Conservation (phyloP, 176 grass and related monocot species). For the Zoysia japonica region DNA sequence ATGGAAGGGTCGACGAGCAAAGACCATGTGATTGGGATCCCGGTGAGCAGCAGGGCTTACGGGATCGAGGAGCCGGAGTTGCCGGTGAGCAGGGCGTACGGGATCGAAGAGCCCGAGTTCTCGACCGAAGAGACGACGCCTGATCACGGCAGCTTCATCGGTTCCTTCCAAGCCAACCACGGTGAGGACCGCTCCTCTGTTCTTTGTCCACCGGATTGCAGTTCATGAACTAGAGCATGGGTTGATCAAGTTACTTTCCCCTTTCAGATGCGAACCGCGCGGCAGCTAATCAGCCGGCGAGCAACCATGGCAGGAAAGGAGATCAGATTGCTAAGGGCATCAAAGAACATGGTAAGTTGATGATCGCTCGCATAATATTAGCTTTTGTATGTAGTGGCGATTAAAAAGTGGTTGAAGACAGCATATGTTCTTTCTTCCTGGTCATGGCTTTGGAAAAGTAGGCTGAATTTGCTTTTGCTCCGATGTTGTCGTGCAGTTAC, state of each 20-base stretch:
- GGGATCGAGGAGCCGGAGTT: constrained; percentile 9
- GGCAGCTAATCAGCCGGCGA: constrained; percentile 38
- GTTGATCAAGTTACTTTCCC: constrained; percentile 1
- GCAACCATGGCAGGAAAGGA: constrained; percentile 59
- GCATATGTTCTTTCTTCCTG: constrained; percentile 23
- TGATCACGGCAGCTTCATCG: constrained; percentile 22
- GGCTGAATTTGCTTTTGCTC: constrained; percentile 29
- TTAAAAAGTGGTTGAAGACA: too few species aligned
- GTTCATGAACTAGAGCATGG: not conserved
- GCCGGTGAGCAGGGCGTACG: too few species aligned
- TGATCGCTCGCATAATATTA: too few species aligned
- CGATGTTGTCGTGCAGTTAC: constrained; percentile 43
- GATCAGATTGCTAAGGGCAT: constrained; percentile 63
- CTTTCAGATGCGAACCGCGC: constrained; percentile 34
- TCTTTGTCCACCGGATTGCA: not conserved
- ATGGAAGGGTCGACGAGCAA: constrained; percentile 45
- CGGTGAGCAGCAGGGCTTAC: constrained; percentile 55
- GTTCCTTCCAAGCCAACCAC: constrained; percentile 38
- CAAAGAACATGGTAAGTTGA: constrained; percentile 71
- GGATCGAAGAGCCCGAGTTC: constrained; percentile 57
- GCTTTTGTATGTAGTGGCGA: too few species aligned
- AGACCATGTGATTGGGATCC: constrained; percentile 76
- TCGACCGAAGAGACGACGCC: constrained; percentile 33
- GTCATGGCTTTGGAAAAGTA: constrained; percentile 9
- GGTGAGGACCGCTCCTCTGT: constrained; percentile 35